phyloP scores from a whole-genome alignment of 2,329 filamentous ascomycete species.

The Hymenoscyphus fraxineus region DNA sequence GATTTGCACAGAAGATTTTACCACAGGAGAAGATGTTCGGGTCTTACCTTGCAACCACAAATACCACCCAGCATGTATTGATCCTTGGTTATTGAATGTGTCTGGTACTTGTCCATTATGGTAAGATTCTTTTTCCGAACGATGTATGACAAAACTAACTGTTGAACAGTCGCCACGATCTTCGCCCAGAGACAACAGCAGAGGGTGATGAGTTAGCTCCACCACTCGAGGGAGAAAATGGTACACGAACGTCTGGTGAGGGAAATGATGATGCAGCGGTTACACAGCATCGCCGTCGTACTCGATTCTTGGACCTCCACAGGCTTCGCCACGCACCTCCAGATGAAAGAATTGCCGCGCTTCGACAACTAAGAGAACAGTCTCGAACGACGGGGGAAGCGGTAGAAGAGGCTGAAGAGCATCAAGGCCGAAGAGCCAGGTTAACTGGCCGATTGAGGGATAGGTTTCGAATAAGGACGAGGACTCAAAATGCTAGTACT shows the following conservation, averaged over 20 bases:
- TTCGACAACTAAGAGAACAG: conserved; percentile 48
- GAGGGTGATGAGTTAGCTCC: conserved; percentile 28
- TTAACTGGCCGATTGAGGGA: conserved; percentile 30
- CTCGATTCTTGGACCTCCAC: conserved; percentile 54
- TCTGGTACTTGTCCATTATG: conserved; percentile 67
- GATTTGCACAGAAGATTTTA: conserved; percentile 69
- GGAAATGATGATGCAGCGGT: conserved; percentile 35
- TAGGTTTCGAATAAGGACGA: conserved; percentile 30
- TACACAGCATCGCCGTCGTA: conserved; percentile 44
- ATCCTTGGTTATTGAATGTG: conserved; percentile 67
- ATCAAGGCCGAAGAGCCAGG: conserved; percentile 26
- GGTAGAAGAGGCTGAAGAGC: conserved; percentile 23
- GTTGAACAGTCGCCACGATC: conserved; percentile 36
- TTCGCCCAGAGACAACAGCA: conserved; percentile 31
- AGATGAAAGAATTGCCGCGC: conserved; percentile 58
- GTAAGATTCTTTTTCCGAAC: conserved; percentile 42
- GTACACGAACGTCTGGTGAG: conserved; percentile 24
- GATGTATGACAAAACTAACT: conserved; percentile 11
- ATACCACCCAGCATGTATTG: conserved; percentile 64
- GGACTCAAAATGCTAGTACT: conserved; percentile 21
- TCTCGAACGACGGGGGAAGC: conserved; percentile 16
- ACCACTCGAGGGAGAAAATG: conserved; percentile 25
- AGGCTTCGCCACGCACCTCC: conserved; percentile 55
- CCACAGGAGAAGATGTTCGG: conserved; percentile 61
- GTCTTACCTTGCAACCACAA: conserved; percentile 66